Base-by-base conservation (phyloP, 805 yeast species). In the Cyberlindnera nakhonratchasimensis region DNA sequence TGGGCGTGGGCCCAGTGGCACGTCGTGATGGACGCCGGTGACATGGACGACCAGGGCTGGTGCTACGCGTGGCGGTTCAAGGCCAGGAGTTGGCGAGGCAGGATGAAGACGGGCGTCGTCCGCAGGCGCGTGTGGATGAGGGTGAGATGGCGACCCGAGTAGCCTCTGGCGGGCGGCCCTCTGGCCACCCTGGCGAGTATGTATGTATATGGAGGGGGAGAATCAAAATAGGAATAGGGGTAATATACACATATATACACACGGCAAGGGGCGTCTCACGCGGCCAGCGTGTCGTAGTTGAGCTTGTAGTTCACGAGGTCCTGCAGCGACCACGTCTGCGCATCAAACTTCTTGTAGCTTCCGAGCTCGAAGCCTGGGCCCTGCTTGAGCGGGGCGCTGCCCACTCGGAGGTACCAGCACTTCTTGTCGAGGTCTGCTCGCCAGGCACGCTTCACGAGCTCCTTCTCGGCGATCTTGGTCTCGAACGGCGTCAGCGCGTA, bases 1-100 rank as follows among this genome's bases (percentile, higher is more conserved):
- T 82, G 89, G 89, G 57, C 57, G 9, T 82, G 89, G 88, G 69
- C 69, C 12, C 66, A 70, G 41, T 86, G 95, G 95, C 81, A 79
- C 52, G 81, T 83, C 3, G 70, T 81, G 45, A 82, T 86, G 91
- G 40, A 44, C 31, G 60, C 64, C 5, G 63, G 65, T 30, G 88
- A 84, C 54, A 83, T 78, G 17, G 95, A 86, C 59, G 90, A 84
- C 53, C 85, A 82, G 54, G 95, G 95, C n/a, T 86, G 95, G 95
- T 58, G 72, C 24, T 86, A 86, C 55, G 70, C 84, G 43, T 66
- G 75, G 62, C 51, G 70, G 19, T 74, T 80, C 46, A 59, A 65
- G 9, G 63, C 74, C 17, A 52, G 51, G 20, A 56, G 60, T 34
- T 86, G 95, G 95, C 77, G 79, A 52, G 86, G 86, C 3, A 29